Evolutionary conservation across 306 rosid species (phyloP).

Genomic region (Medicago lupulina): DNA sequence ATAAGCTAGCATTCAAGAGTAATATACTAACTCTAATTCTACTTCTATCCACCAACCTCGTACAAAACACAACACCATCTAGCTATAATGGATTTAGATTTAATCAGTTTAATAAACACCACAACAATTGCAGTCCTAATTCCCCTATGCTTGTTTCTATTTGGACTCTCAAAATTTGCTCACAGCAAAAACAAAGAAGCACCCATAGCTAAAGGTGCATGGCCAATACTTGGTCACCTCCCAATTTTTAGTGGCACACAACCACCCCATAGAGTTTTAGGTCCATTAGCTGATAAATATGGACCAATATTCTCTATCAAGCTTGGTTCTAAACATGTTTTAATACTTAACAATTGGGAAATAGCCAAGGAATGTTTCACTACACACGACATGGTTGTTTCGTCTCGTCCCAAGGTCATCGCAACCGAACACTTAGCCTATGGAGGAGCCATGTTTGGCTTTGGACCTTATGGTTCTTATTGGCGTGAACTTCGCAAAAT

Average conservation of each 20-base stretch:
- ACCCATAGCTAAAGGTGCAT: slow-evolving; percentile 27
- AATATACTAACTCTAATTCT: background rate
- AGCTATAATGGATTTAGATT: background rate
- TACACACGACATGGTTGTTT: slow-evolving; percentile 33
- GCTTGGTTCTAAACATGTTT: slow-evolving; percentile 17
- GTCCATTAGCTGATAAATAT: slow-evolving; percentile 43
- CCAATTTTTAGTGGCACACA: background rate
- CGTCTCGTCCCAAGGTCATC: slow-evolving; percentile 25
- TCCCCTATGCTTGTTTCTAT: background rate
- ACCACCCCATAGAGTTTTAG: slow-evolving; percentile 32
- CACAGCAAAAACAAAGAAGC: background rate
- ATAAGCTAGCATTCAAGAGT: background rate
- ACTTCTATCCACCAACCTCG: background rate
- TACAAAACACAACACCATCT: background rate
- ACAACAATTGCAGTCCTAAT: background rate
- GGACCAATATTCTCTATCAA: slow-evolving; percentile 42
- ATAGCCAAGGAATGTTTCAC: slow-evolving; percentile 49
- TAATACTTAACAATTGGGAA: slow-evolving; percentile 41
- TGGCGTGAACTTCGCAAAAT: background rate
- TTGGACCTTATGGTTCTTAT: background rate
- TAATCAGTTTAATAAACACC: background rate
- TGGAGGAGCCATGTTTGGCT: background rate
- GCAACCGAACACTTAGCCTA: background rate
- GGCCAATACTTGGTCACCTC: slow-evolving; percentile 53
- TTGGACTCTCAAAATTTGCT: background rate